Evolutionary conservation across 176 grass and related monocot species (phyloP).

Genomic region (Carex myosuroides): DNA sequence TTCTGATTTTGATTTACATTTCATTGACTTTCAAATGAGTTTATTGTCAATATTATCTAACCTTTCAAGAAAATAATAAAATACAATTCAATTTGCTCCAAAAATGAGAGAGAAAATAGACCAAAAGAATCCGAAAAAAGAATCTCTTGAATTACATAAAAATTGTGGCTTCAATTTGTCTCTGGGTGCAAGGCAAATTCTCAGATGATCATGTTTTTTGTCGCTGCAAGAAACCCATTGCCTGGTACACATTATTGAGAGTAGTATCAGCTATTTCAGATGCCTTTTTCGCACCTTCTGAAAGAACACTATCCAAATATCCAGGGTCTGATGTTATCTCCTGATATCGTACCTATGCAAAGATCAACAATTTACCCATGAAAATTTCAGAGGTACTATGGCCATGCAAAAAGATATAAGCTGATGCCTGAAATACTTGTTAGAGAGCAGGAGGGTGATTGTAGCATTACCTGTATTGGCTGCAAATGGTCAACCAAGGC

Average conservation of each 20-base stretch:
- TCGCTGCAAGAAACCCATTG: constrained; percentile 90
- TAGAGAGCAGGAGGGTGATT: not conserved
- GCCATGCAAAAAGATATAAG: not conserved
- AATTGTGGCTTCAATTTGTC: not conserved
- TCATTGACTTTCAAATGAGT: not conserved
- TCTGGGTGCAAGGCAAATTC: not conserved
- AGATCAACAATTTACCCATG: not conserved
- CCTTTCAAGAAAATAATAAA: not conserved
- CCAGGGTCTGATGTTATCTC: constrained; percentile 79
- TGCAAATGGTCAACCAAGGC: constrained; percentile 79
- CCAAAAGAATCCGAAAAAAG: not conserved
- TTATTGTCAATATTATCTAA: not conserved
- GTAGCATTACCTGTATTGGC: constrained; percentile 65
- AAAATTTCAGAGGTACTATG: not conserved
- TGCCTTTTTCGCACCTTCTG: constrained; percentile 75
- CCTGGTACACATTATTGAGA: constrained; percentile 81
- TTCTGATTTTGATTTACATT: not conserved
- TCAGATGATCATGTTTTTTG: constrained; percentile 8
- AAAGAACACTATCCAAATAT: constrained; percentile 72
- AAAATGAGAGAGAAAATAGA: not conserved
- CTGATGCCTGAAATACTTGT: not conserved
- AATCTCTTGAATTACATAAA: not conserved
- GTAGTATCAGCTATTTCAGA: constrained; percentile 69
- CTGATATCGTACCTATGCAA: constrained; percentile 50
- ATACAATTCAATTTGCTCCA: constrained; percentile 11